Evolutionary conservation across 495 filamentous ascomycete species (phyloP).

Genomic region (Hypoxylon trugodes): DNA sequence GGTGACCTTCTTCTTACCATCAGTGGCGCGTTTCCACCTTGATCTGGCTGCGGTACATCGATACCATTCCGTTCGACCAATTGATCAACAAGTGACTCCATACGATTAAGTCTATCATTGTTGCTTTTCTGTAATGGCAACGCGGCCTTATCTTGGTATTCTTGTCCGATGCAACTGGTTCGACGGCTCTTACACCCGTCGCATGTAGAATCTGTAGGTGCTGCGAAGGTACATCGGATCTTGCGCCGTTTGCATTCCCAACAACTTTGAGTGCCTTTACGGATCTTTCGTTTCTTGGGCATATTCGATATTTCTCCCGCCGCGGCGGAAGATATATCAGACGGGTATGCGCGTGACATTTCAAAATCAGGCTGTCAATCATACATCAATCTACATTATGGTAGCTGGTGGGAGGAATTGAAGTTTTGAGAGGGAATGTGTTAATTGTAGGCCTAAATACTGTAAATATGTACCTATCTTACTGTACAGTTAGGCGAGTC

Average conservation of each 20-base stretch:
- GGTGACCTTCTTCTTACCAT: background rate
- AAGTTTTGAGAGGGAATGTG: too few species aligned
- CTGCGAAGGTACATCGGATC: constrained; percentile 55
- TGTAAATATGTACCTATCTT: too few species aligned
- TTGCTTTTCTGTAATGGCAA: constrained; percentile 8
- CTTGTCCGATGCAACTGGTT: constrained; percentile 48
- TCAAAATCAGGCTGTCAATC: background rate
- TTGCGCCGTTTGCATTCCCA: constrained; percentile 64
- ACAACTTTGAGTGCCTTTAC: constrained; percentile 61
- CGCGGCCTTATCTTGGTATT: constrained; percentile 45
- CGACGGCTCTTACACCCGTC: constrained; percentile 52
- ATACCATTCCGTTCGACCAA: constrained; percentile 22
- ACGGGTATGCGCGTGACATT: background rate
- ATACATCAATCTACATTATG: too few species aligned
- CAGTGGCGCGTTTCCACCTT: background rate
- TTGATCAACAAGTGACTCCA: constrained; percentile 44
- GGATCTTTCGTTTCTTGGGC: constrained; percentile 47
- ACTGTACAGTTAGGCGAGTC: too few species aligned
- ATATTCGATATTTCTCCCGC: background rate
- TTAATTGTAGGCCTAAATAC: too few species aligned
- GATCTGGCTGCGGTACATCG: background rate
- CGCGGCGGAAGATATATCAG: background rate
- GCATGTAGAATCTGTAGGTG: constrained; percentile 47
- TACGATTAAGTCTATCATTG: constrained; percentile 40
- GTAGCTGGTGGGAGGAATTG: too few species aligned